These are phyloP conservation scores for Paramecium sexaurelia DNA, from an alignment of 73 alveolate species.

Conservation along the genomic window DNA sequence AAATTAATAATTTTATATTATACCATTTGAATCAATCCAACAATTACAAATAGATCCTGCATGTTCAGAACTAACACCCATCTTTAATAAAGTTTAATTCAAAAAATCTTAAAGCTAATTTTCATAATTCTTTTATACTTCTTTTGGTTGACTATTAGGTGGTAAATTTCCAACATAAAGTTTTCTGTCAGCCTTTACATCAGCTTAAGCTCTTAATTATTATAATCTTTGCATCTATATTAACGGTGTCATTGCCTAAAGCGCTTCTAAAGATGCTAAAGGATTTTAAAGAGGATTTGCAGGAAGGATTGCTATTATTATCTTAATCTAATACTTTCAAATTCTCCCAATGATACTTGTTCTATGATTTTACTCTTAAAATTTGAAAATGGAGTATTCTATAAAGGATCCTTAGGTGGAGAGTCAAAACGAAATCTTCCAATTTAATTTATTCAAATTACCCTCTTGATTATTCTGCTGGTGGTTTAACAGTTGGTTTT, in stretches of 20 bases:
- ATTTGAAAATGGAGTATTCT: constrained; percentile 20
- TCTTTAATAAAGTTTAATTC: constrained; percentile 33
- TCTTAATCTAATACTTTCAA: background rate
- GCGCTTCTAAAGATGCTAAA: constrained; percentile 22
- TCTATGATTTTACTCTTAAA: background rate
- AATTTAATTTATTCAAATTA: background rate
- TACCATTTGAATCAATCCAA: constrained; percentile 83
- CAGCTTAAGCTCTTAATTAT: constrained; percentile 52
- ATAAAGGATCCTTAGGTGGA: constrained; percentile 64
- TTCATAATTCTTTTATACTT: background rate
- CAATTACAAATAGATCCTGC: constrained; percentile 87
- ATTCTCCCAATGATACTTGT: constrained; percentile 26
- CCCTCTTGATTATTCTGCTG: background rate
- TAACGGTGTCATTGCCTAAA: constrained; percentile 50
- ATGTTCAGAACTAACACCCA: constrained; percentile 67
- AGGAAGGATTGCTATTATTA: constrained; percentile 1
- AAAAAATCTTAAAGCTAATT: constrained; percentile 19
- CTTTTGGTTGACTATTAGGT: constrained; percentile 68
- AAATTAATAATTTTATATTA: background rate
- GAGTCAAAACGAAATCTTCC: constrained; percentile 53
- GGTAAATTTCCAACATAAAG: constrained; percentile 98
- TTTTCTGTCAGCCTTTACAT: constrained; percentile 85
- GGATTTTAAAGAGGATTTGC: constrained; percentile 44
- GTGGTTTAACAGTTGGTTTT: background rate
- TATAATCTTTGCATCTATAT: constrained; percentile 50